Evolutionary conservation across 148 eudicot genomes (phyloP).

Genomic region (Vaccinium vitisidaea): DNA sequence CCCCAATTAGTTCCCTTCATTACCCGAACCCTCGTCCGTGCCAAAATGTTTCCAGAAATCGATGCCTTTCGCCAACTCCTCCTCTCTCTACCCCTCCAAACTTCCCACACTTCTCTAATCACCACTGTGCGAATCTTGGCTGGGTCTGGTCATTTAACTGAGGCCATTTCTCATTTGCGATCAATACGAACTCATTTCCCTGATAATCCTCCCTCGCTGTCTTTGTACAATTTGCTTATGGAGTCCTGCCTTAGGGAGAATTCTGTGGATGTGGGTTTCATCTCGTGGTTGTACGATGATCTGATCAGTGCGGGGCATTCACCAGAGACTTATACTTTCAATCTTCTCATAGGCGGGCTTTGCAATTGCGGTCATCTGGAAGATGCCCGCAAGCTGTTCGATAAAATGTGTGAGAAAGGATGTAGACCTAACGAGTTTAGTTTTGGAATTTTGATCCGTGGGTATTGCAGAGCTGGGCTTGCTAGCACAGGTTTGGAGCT

Average conservation of each 20-base stretch:
- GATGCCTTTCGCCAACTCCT: constrained; percentile 52
- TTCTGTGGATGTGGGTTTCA: constrained; percentile 25
- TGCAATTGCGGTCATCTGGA: constrained; percentile 64
- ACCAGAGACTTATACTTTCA: constrained; percentile 73
- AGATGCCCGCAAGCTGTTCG: constrained; percentile 78
- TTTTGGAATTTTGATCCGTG: constrained; percentile 85
- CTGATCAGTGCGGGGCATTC: constrained; percentile 54
- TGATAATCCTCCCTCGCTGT: constrained; percentile 31
- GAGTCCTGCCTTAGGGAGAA: constrained; percentile 34
- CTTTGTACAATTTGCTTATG: constrained; percentile 63
- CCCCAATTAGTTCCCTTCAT: constrained; percentile 38
- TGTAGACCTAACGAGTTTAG: constrained; percentile 76
- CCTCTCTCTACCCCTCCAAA: constrained; percentile 26
- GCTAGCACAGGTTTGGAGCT: constrained; percentile 47
- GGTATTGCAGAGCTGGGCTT: constrained; percentile 65
- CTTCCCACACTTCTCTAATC: constrained; percentile 23
- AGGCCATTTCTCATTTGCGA: constrained; percentile 65
- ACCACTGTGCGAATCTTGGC: constrained; percentile 45
- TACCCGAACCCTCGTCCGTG: constrained; percentile 51
- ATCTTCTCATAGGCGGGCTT: constrained; percentile 63
- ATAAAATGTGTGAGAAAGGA: constrained; percentile 73
- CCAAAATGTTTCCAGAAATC: constrained; percentile 63
- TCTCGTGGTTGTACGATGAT: constrained; percentile 69
- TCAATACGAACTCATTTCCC: constrained; percentile 46
- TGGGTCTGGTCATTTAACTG: constrained; percentile 37